Base-by-base conservation (phyloP, 2,329 filamentous ascomycete genomes). In the Alternaria angustiovoidea region DNA sequence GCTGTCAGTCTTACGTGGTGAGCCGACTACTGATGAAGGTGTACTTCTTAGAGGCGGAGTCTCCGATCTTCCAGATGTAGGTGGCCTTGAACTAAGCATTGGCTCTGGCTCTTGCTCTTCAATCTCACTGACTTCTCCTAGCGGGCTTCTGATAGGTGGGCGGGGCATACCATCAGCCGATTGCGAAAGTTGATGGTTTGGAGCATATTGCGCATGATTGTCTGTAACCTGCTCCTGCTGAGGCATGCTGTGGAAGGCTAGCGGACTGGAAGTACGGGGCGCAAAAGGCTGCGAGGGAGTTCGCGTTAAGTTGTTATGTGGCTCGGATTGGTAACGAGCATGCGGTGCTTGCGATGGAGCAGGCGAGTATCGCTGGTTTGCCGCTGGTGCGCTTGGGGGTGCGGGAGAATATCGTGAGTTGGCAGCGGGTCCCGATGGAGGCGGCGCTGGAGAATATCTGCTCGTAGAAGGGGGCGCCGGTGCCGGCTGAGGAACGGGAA, bases 181-280 rank as follows among this genome's bases (percentile, higher is more conserved):
- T 26, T 74, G 72, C 43, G 71, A 70, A 20, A 65, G 22, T 53
- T 75, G 72, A 48, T 76, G 75, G 12, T 57, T 62, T 18, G 63
- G 58, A 26, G 54, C 28, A 18, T 67, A 44, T n/a, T 60, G 51
- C n/a, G 39, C 36, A 52, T 59, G 24, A 12, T 57, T 28, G 30
- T 68, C 62, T 16, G 60, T 30, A 32, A 47, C 57, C 32, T 70
- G 64, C 22, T 70, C 64, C 4, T 67, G 65, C 12, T 75, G 75
- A 26, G 78, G 73, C 46, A 57, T 48, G 32, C 78, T 76, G 51
- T 81, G 84, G 51, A 85, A 83, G 32, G 87, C 87, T 16, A 89
- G 79, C 16, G 87, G 87, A 73, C 87, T 89, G n/a, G 87, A 89
- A 7, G 87, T 89, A 57, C 87, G 82, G 18, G 87, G 87, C 42